Evolutionary conservation across 768 basidiomycete species (phyloP), one percentile per base, ranked within the genome.

Genomic region (Kwoniella sp.): DNA sequence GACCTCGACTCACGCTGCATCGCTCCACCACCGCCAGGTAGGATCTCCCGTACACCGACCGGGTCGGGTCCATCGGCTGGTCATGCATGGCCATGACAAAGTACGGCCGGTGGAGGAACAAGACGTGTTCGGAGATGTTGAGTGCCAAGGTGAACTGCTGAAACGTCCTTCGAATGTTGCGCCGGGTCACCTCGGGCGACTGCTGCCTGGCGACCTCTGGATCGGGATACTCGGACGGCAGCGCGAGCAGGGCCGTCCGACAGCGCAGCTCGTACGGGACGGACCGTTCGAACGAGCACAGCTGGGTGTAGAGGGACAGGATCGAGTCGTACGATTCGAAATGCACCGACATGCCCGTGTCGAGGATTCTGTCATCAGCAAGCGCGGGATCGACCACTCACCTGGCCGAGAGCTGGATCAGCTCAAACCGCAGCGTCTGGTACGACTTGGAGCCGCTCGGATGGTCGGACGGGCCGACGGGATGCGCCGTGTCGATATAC

Each of bases 1-100:
- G n/a, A n/a, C n/a, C n/a, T n/a, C 25, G 17, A 62, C 55, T 42
- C 47, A 63, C 62, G 34, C 56, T 60, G 36, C 56, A 50, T n/a
- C 62, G 33, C 43, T 64, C 62, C 10, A 64, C 34, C 1, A 64
- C 56, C 8, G 52, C 36, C 4, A 60, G 31, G 34, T 47, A 60
- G 2, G 62, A 44, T 37, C 45, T 39, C 3, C 54, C 62, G 44
- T 57, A 51, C 5, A 46, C 25, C 1, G 51, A 51, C 15, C 50
- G 28, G 5, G 56, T 55, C 3, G 59, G 62, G 25, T 64, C 54
- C n/a, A 33, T 22, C 8, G 52, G 52, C 26, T 37, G 27, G n/a
- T 64, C 56, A 22, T 43, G 36, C 31, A 60, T 50, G 27, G 59
- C 59, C 37, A 44, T 57, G 20, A 56, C 40, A 33, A 64, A 64